Evolutionary conservation across 371 early-diverging fungal genomes (phyloP).

Genomic region (Mortierella sp.): DNA sequence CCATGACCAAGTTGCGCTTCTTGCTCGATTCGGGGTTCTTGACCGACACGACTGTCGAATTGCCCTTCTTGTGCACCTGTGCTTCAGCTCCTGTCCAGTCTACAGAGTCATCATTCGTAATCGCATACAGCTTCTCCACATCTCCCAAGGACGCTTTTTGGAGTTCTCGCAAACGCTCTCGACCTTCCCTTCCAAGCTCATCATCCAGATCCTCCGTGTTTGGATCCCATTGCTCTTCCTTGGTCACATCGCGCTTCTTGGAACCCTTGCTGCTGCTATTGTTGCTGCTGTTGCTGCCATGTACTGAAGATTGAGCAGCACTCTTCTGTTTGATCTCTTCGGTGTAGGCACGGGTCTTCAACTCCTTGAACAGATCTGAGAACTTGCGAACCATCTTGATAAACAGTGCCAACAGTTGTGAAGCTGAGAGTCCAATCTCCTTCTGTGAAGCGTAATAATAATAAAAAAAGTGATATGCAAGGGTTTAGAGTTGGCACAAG

Average conservation of each 20-base stretch:
- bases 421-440: conserved; percentile 85
- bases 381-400: conserved; percentile 88
- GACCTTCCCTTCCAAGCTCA: conserved; percentile 86
- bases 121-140: conserved; percentile 80
- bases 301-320: conserved; percentile 22
- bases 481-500: not conserved
- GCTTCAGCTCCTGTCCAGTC: conserved; percentile 76
- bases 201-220: conserved; percentile 74
- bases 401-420: conserved; percentile 93
- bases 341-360: conserved; percentile 59
- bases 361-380: conserved; percentile 69
- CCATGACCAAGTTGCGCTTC: conserved; percentile 57
- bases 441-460: conserved; percentile 35
- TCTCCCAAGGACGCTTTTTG: conserved; percentile 88
- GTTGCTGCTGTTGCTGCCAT: conserved; percentile 6
- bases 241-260: conserved; percentile 69
- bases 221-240: conserved; percentile 91
- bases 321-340: conserved; percentile 34
- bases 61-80: conserved; percentile 63
- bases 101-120: conserved; percentile 71
- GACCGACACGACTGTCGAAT: conserved; percentile 78
- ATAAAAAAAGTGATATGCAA: not conserved
- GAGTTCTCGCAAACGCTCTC: conserved; percentile 74
- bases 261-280: conserved; percentile 18
- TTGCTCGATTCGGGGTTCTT: conserved; percentile 80